A percentile compares a stretch with the other conserved stretches of the same genome.
Evolutionary conservation across 176 grass and related monocot genomes (phyloP).

Genomic region (Triticum timopheevii): DNA sequence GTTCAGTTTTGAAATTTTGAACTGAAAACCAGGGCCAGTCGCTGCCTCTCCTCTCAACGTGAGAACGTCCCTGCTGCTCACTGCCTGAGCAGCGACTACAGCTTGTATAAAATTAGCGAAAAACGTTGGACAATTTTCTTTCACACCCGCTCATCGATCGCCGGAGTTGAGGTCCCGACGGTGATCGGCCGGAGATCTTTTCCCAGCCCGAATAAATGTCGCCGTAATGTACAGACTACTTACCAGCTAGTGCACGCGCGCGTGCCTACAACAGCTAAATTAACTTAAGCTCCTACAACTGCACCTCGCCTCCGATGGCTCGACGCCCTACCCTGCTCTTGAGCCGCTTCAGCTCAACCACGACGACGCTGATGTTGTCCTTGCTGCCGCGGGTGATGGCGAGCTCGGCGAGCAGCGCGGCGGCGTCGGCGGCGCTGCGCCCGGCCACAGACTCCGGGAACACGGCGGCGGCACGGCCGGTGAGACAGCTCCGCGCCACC

Average conservation of each 20-base stretch:
- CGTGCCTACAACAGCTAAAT: neutral
- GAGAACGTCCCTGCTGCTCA: too few species aligned
- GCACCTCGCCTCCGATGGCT: neutral
- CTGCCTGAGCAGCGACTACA: too few species aligned
- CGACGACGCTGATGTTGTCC: conserved; percentile 80
- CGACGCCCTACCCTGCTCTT: neutral
- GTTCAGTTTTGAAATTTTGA: neutral
- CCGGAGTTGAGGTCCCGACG: neutral
- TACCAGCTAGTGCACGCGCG: neutral
- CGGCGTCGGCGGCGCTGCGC: conserved; percentile 40
- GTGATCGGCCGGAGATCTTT: neutral
- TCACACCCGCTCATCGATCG: neutral
- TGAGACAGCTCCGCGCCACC: conserved; percentile 51
- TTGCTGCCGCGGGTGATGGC: conserved; percentile 65
- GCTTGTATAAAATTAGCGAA: neutral
- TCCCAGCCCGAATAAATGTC: neutral
- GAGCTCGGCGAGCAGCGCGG: conserved; percentile 52
- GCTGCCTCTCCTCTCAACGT: neutral
- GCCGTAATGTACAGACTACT: conserved; percentile 1
- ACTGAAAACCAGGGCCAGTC: neutral
- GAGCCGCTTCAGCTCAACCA: conserved; percentile 56
- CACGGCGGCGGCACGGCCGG: conserved; percentile 29
- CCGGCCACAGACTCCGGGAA: conserved; percentile 39
- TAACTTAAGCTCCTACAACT: neutral
- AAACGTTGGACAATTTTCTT: neutral